A percentile compares a stretch with the other conserved stretches of the same genome.
Evolutionary conservation across 1,284 basidiomycete species (phyloP).

Genomic region (Cutaneotrichosporon sp.): DNA sequence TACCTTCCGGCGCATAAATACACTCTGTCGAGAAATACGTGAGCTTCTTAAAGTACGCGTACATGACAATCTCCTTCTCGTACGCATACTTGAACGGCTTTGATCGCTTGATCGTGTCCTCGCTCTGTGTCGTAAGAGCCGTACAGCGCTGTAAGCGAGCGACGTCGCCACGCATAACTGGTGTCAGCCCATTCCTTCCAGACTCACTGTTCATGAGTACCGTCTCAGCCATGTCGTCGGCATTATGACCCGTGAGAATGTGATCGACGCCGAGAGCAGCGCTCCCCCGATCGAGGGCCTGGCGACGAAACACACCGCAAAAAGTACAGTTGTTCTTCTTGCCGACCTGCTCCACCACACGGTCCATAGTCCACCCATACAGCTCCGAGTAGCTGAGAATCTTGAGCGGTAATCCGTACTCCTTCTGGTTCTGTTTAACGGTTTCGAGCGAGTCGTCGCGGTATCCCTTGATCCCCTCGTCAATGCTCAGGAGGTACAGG

Average conservation of each 20-base stretch:
- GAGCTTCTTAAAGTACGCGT: conserved; percentile 96
- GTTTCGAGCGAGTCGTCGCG: conserved; percentile 98
- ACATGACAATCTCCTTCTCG: conserved; percentile 99
- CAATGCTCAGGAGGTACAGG: conserved; percentile 90
- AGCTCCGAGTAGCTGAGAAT: conserved; percentile 94
- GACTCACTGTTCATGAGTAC: conserved; percentile 94
- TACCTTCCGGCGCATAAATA: conserved; percentile 88
- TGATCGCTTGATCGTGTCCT: conserved; percentile 91
- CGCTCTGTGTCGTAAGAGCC: conserved; percentile 85
- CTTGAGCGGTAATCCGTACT: conserved; percentile 93
- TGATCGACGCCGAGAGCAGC: conserved; percentile 87
- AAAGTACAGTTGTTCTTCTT: conserved; percentile 99
- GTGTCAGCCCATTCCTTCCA: neutral
- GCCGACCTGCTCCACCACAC: conserved; percentile 90
- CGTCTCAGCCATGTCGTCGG: conserved; percentile 98
- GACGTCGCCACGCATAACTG: conserved; percentile 96
- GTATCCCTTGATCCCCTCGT: conserved; percentile 98
- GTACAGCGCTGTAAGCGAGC: conserved; percentile 91
- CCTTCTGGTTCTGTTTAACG: conserved; percentile 93
- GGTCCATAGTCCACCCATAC: conserved; percentile 99
- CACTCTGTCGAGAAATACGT: conserved; percentile 99
- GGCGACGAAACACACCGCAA: conserved; percentile 94
- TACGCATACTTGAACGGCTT: conserved; percentile 99
- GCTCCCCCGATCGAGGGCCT: conserved; percentile 93
- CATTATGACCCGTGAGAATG: conserved; percentile 98